These are phyloP conservation scores for Fragilaria crotonensis DNA, from an alignment of 108 stramenopile genomes.

Conservation along the genomic window DNA sequence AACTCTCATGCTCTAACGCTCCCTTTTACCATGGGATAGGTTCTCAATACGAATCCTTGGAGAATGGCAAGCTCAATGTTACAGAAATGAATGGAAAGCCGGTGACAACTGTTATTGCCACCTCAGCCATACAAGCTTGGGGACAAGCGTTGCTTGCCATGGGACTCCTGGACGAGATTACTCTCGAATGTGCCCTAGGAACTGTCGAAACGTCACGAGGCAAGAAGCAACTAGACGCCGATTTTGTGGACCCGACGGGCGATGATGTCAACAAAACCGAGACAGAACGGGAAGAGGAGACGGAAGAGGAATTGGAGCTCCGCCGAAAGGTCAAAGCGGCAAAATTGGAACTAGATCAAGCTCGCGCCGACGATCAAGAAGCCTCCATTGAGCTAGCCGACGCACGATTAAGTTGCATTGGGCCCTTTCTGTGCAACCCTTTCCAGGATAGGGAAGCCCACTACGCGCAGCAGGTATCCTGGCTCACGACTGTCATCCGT, in stretches of 20 bases:
- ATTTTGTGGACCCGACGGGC: slow-evolving; percentile 1
- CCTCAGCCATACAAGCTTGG: slow-evolving; percentile 72
- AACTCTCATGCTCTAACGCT: background rate
- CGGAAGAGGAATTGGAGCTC: slow-evolving; percentile 43
- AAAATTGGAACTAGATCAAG: slow-evolving; percentile 21
- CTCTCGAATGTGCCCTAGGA: slow-evolving; percentile 44
- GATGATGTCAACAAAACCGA: background rate
- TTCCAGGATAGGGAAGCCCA: slow-evolving; percentile 34
- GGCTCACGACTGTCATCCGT: slow-evolving; percentile 60
- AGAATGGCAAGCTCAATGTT: slow-evolving; percentile 30
- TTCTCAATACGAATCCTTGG: slow-evolving; percentile 23
- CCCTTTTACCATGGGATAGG: background rate
- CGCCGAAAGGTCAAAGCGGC: slow-evolving; percentile 32
- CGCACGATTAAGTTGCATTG: slow-evolving; percentile 42
- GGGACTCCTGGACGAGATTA: slow-evolving; percentile 74
- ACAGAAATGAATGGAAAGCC: slow-evolving; percentile 58
- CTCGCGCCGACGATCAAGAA: slow-evolving; percentile 31
- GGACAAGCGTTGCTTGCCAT: slow-evolving; percentile 54
- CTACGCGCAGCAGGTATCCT: slow-evolving; percentile 40
- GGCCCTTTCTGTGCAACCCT: slow-evolving; percentile 64
- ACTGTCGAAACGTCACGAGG: slow-evolving; percentile 27
- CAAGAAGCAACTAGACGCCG: slow-evolving; percentile 12
- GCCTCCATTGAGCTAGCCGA: slow-evolving; percentile 46
- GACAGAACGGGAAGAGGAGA: slow-evolving; percentile 23
- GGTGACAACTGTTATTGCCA: slow-evolving; percentile 49